These are phyloP conservation scores for Cenchrus purpureus DNA, from an alignment of 176 grass and related monocot species.

Conservation along the genomic window DNA sequence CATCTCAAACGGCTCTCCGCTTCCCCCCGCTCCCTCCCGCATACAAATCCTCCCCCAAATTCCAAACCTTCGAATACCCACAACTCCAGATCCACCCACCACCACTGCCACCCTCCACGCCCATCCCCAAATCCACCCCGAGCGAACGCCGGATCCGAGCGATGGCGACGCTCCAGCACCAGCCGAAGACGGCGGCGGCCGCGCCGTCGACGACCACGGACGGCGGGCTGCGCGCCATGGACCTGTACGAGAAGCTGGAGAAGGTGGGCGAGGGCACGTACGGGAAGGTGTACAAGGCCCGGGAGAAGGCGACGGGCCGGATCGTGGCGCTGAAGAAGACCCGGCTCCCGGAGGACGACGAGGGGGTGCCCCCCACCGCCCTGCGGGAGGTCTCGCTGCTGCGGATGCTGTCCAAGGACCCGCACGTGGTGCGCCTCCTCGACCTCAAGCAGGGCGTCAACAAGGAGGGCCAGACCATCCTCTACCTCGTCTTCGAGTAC, in stretches of 20 bases:
- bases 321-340: slow-evolving; percentile 99
- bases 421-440: slow-evolving; percentile 83
- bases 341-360: slow-evolving; percentile 94
- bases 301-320: slow-evolving; percentile 90
- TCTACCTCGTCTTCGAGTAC: slow-evolving; percentile 98
- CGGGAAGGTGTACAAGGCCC: slow-evolving; percentile 98
- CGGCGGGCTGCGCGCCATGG: slow-evolving; percentile 71
- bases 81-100: neutral
- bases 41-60: slow-evolving; percentile 42
- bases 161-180: slow-evolving; percentile 49
- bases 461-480: slow-evolving; percentile 90
- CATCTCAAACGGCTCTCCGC: slow-evolving; percentile 46
- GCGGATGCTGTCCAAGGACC: slow-evolving; percentile 94
- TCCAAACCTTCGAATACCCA: slow-evolving; percentile 6
- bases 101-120: neutral
- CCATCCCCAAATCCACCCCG: neutral
- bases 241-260: slow-evolving; percentile 99
- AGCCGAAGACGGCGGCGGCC: slow-evolving; percentile 15
- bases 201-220: slow-evolving; percentile 14
- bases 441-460: slow-evolving; percentile 96
- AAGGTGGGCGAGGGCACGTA: slow-evolving; percentile 99
- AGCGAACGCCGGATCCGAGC: slow-evolving; percentile 18
- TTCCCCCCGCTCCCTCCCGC: slow-evolving; percentile 14
- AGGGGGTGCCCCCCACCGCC: slow-evolving; percentile 96
- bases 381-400: slow-evolving; percentile 95